phyloP scores from a whole-genome alignment of 176 grass and related monocot species.

The Oryza coarctata region DNA sequence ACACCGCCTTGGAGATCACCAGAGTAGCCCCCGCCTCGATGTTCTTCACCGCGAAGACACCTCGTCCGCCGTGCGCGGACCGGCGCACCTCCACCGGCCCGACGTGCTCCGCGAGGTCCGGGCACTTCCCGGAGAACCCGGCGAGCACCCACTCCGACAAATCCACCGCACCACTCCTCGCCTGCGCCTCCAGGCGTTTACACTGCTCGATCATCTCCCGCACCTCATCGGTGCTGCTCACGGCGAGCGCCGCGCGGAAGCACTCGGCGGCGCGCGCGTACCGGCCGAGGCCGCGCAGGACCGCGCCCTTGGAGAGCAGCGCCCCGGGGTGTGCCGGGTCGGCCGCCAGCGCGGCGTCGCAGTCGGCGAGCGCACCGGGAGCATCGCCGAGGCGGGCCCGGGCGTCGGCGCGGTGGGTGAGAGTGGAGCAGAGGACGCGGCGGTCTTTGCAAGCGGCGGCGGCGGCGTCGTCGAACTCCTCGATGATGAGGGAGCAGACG shows the following conservation, averaged over 20 bases:
- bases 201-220: conserved; percentile 52
- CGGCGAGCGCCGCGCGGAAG: conserved; percentile 46
- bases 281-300: conserved; percentile 57
- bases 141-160: conserved; percentile 68
- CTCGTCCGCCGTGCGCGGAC: conserved; percentile 44
- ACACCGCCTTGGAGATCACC: conserved; percentile 67
- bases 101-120: conserved; percentile 67
- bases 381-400: conserved; percentile 53
- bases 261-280: conserved; percentile 56
- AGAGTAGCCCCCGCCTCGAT: conserved; percentile 60
- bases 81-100: conserved; percentile 68
- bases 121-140: conserved; percentile 54
- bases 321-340: conserved; percentile 52
- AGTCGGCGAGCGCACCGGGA: conserved; percentile 57
- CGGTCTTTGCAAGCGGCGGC: conserved; percentile 22
- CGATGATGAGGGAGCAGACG: conserved; percentile 68
- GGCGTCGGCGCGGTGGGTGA: conserved; percentile 67
- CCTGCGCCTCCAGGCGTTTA: conserved; percentile 57
- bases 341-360: conserved; percentile 48
- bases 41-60: conserved; percentile 61
- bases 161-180: conserved; percentile 64
- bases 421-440: conserved; percentile 56
- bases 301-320: conserved; percentile 67
- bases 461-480: conserved; percentile 16
- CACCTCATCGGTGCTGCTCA: conserved; percentile 26